phyloP scores from a whole-genome alignment of 495 filamentous ascomycete species.

The Penicillium cosmopolitanum region DNA sequence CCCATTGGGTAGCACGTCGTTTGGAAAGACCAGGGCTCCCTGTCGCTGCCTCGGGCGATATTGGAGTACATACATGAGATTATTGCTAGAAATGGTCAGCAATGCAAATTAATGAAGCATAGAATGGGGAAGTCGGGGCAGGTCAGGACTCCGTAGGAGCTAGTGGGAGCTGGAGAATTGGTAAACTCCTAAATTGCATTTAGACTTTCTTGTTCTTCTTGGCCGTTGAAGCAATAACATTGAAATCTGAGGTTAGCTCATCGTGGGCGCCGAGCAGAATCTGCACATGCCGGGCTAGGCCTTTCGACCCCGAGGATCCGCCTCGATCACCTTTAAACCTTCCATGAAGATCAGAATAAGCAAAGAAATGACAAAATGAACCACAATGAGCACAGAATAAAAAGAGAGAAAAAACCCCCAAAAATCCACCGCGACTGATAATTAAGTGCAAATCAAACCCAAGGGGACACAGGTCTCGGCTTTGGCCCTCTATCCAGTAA shows the following conservation, averaged over 20 bases:
- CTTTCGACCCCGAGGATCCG: not conserved
- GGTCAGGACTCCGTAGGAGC: conserved; percentile 1
- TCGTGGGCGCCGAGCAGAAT: conserved; percentile 15
- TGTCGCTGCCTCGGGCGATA: not conserved
- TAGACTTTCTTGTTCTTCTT: conserved; percentile 3
- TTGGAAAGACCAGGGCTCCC: conserved; percentile 16
- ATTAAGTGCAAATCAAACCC: not conserved
- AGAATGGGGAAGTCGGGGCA: not conserved
- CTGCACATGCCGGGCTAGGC: conserved; percentile 25
- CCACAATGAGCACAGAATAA: not conserved
- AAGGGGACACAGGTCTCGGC: conserved; percentile 17
- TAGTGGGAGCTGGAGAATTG: not conserved
- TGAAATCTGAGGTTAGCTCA: not conserved
- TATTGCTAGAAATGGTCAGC: not conserved
- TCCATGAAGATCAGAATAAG: not conserved
- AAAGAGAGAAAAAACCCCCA: not conserved
- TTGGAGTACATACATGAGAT: not conserved
- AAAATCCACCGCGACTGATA: not conserved
- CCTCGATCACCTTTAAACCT: too few species aligned
- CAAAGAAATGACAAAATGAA: not conserved
- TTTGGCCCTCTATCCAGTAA: conserved; percentile 19
- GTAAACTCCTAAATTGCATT: conserved; percentile 3
- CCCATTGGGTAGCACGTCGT: conserved; percentile 12
- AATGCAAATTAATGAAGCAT: not conserved
- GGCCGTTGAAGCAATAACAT: conserved; percentile 8